These are phyloP conservation scores for Dryas drummondii DNA, from an alignment of 306 rosid species.

Conservation along the genomic window DNA sequence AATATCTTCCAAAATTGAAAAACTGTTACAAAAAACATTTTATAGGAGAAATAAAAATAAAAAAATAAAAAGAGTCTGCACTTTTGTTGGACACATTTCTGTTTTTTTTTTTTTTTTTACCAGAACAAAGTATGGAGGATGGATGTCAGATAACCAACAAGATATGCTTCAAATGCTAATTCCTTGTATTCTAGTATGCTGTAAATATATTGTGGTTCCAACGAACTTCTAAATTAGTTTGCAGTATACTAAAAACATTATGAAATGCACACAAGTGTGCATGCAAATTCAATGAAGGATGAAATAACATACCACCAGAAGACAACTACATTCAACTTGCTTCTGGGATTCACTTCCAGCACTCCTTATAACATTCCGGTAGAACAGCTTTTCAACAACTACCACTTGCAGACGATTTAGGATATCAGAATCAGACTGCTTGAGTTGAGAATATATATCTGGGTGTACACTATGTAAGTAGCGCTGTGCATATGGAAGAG, in stretches of 20 bases:
- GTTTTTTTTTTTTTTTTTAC: background rate
- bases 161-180: background rate
- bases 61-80: background rate
- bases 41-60: background rate
- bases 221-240: background rate
- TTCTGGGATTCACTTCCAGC: constrained; percentile 46
- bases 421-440: constrained; percentile 59
- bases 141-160: background rate
- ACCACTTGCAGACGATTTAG: constrained; percentile 54
- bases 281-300: background rate
- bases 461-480: constrained; percentile 55
- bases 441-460: constrained; percentile 60
- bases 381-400: constrained; percentile 73
- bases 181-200: background rate
- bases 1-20: background rate
- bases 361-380: constrained; percentile 64
- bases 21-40: background rate
- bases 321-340: constrained; percentile 62
- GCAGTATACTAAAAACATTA: background rate
- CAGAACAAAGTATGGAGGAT: background rate
- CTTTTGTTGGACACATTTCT: background rate
- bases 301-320: constrained; percentile 60
- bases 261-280: background rate
- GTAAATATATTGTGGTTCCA: background rate
- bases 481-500: constrained; percentile 91